Evolutionary conservation across 2,329 filamentous ascomycete genomes (phyloP).

Genomic region (Claviceps pazoutovae): DNA sequence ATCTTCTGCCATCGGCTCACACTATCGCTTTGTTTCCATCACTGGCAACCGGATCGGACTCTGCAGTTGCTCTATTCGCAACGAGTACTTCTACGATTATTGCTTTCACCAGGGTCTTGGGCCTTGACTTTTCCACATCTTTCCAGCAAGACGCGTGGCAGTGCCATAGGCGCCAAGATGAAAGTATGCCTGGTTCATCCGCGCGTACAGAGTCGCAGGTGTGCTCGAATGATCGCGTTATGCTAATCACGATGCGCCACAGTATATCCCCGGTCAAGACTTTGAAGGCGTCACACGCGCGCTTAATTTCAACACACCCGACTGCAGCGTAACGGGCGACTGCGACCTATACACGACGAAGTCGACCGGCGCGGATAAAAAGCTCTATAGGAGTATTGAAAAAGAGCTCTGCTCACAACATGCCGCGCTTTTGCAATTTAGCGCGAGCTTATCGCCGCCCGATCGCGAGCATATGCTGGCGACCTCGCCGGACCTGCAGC

Average conservation of each 20-base stretch:
- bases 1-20: too few relatives aligned
- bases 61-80: too few relatives aligned
- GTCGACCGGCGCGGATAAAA: conserved; percentile 88
- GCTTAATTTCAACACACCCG: conserved; percentile 88
- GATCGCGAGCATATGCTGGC: conserved; percentile 56
- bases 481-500: conserved; percentile 43
- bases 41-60: too few relatives aligned
- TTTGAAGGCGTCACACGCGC: conserved; percentile 86
- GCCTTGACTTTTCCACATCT: too few relatives aligned
- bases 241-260: conserved; percentile 1
- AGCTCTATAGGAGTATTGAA: conserved; percentile 92
- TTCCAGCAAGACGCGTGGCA: neutral
- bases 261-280: conserved; percentile 86
- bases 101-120: too few relatives aligned
- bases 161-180: conserved; percentile 16
- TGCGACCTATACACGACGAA: conserved; percentile 98
- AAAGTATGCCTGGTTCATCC: conserved; percentile 18
- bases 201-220: neutral
- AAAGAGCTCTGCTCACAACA: conserved; percentile 83
- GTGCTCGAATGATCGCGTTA: neutral
- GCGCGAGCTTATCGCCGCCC: conserved; percentile 75
- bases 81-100: too few relatives aligned
- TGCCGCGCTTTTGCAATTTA: conserved; percentile 72
- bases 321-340: conserved; percentile 81
- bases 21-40: too few relatives aligned